phyloP scores from a whole-genome alignment of 2,329 filamentous ascomycete genomes.

The Aspergillus ustus region DNA sequence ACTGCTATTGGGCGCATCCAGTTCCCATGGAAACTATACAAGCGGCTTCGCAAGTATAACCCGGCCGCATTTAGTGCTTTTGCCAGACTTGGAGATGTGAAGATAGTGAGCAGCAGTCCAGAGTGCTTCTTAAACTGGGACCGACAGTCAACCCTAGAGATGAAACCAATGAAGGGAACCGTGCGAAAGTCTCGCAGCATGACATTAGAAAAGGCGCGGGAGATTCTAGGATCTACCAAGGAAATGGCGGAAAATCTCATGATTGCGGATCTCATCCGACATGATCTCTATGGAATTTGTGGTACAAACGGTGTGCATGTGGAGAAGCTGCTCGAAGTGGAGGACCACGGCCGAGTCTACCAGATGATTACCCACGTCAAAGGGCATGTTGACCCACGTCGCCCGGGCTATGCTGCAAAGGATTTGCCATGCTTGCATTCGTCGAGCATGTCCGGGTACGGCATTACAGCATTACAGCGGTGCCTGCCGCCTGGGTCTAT shows the following conservation, averaged over 20 bases:
- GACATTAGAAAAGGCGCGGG: conserved; percentile 73
- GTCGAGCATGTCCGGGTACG: conserved; percentile 48
- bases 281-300: conserved; percentile 86
- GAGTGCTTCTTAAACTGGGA: conserved; percentile 83
- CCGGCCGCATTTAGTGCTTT: conserved; percentile 87
- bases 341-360: conserved; percentile 89
- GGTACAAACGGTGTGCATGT: conserved; percentile 75
- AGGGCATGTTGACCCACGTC: conserved; percentile 53
- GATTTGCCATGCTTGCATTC: conserved; percentile 36
- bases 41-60: conserved; percentile 69
- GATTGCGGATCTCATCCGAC: conserved; percentile 96
- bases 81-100: conserved; percentile 69
- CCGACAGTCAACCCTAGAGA: conserved; percentile 54
- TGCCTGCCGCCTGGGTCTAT: conserved; percentile 89
- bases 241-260: conserved; percentile 96
- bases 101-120: conserved; percentile 81
- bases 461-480: conserved; percentile 75
- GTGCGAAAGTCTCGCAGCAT: conserved; percentile 75
- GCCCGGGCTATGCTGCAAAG: conserved; percentile 37
- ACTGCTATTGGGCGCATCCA: conserved; percentile 31
- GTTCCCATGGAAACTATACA: conserved; percentile 73
- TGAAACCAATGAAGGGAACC: conserved; percentile 96
- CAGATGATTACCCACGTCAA: conserved; percentile 90
- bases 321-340: conserved; percentile 78
- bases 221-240: conserved; percentile 77